Evolutionary conservation across 257 asterid species (phyloP).

Genomic region (Rubia yunnanensis): DNA sequence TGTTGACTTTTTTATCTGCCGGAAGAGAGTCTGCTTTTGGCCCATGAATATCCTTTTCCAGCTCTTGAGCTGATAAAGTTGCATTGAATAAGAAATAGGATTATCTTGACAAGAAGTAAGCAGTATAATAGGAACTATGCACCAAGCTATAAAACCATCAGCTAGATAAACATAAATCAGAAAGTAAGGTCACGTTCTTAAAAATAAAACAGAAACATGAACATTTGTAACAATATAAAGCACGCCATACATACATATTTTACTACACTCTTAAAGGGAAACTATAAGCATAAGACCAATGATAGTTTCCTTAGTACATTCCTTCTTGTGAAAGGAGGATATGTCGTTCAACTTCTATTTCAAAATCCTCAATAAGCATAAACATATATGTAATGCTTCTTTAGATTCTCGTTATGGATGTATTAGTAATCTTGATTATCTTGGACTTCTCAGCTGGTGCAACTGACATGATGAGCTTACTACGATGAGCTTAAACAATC

Average conservation of each 20-base stretch:
- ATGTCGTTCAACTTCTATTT: background rate
- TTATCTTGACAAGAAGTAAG: background rate
- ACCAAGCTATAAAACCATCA: background rate
- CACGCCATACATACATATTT: background rate
- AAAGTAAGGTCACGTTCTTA: background rate
- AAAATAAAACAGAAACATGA: background rate
- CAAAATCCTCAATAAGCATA: background rate
- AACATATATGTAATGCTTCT: background rate
- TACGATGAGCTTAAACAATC: background rate
- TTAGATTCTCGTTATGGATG: background rate
- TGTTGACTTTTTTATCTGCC: conserved; percentile 62
- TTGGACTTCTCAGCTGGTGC: background rate
- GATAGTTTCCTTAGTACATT: background rate
- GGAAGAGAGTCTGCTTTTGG: conserved; percentile 69
- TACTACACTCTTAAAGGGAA: background rate
- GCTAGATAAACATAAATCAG: background rate
- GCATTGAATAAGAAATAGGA: conserved; percentile 11
- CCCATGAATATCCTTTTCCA: conserved; percentile 81
- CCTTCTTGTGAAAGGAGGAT: background rate
- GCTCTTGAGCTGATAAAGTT: conserved; percentile 76
- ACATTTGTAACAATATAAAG: background rate
- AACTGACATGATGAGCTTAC: background rate
- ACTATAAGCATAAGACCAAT: background rate
- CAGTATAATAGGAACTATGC: background rate
- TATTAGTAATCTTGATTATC: background rate